Evolutionary conservation across 176 grass and related monocot genomes (phyloP).

Genomic region (Neostapfia colusana): DNA sequence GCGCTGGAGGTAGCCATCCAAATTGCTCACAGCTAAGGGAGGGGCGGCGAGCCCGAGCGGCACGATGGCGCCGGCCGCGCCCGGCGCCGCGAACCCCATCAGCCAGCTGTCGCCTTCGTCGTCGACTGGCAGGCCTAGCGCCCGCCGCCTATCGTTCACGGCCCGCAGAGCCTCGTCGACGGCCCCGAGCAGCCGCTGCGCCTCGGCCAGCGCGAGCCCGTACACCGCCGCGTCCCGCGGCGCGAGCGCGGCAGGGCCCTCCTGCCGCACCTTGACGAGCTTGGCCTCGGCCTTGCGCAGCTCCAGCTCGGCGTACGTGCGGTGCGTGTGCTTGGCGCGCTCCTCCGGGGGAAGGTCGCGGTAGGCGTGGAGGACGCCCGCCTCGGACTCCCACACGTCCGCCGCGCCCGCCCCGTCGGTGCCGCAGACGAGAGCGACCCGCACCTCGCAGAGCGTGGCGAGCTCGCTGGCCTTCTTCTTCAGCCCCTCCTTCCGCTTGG

Average conservation of each 20-base stretch:
- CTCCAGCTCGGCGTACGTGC: slow-evolving; percentile 13
- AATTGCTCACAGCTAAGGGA: not conserved
- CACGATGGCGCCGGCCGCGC: not conserved
- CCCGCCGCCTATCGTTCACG: not conserved
- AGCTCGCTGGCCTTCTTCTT: slow-evolving; percentile 34
- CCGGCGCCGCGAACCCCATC: not conserved
- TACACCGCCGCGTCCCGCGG: slow-evolving; percentile 27
- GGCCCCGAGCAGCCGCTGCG: not conserved
- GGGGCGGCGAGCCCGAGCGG: not conserved
- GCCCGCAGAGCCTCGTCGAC: slow-evolving; percentile 21
- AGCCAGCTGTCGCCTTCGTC: not conserved
- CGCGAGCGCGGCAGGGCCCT: slow-evolving; percentile 9
- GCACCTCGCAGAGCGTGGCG: slow-evolving; percentile 29
- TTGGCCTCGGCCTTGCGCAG: slow-evolving; percentile 34
- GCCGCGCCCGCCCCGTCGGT: not conserved
- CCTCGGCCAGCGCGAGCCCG: not conserved
- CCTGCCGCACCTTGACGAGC: slow-evolving; percentile 13
- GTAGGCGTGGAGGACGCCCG: slow-evolving; percentile 39
- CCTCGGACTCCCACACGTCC: slow-evolving; percentile 35
- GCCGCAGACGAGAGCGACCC: slow-evolving; percentile 35
- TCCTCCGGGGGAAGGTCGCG: not conserved
- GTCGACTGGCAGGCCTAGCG: not conserved
- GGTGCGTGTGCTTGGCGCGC: slow-evolving; percentile 32
- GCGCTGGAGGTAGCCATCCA: not conserved
- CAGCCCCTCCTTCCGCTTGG: slow-evolving; percentile 15